A percentile compares a stretch with the other conserved stretches of the same genome.
Evolutionary conservation across 2,329 filamentous ascomycete genomes (phyloP).

Genomic region (Aspergillus novofumigatus): DNA sequence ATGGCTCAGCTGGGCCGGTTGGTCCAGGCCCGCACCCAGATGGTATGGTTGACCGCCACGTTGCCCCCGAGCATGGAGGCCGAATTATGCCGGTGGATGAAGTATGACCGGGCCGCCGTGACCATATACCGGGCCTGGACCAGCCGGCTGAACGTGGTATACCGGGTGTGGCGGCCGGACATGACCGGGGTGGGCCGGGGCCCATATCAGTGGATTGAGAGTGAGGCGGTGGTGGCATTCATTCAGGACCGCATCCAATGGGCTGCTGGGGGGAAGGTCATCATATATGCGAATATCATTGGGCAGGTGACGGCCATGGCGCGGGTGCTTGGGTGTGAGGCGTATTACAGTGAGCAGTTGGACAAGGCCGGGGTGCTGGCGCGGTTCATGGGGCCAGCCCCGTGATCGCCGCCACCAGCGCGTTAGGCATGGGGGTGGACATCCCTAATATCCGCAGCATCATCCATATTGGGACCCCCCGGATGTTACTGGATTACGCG

Average conservation of each 20-base stretch:
- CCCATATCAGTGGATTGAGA: background rate
- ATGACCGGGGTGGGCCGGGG: background rate
- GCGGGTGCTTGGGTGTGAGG: background rate
- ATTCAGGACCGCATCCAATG: background rate
- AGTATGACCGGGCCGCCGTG: background rate
- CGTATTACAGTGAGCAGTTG: background rate
- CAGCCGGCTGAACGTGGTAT: background rate
- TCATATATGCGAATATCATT: background rate
- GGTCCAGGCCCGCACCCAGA: background rate
- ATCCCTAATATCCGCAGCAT: conserved; percentile 9
- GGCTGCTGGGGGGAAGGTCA: background rate
- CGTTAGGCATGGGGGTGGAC: conserved; percentile 8
- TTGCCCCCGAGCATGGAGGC: conserved; percentile 6
- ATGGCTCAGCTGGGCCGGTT: background rate
- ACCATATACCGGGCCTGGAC: background rate
- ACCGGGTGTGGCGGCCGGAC: background rate
- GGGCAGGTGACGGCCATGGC: background rate
- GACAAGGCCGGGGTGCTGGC: background rate
- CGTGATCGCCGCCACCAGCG: background rate
- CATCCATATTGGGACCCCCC: conserved; percentile 3
- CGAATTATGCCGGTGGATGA: background rate
- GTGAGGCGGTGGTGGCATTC: background rate
- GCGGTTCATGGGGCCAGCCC: too few species aligned
- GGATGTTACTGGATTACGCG: conserved; percentile 2
- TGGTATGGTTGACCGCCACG: conserved; percentile 11